Conservation (phyloP, 768 basidiomycete genomes). For the Suillus hirtellus region DNA sequence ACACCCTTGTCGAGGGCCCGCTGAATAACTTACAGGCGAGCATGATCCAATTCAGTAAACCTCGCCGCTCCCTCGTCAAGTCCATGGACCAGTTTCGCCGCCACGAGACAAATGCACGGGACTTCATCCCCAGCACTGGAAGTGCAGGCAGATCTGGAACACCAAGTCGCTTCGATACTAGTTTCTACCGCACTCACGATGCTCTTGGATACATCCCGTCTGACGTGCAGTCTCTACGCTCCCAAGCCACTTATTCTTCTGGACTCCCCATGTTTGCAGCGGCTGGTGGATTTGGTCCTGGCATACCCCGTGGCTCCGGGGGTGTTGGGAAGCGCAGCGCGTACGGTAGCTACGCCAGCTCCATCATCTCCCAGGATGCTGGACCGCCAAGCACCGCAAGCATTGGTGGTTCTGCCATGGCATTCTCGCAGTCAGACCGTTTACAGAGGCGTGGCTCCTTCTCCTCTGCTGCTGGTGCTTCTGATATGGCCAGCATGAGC, state of each 20-base stretch:
- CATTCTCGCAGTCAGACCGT: constrained; percentile 90
- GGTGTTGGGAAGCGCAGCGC: constrained; percentile 73
- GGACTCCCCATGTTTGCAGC: constrained; percentile 83
- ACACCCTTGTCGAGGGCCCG: constrained; percentile 91
- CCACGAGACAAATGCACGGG: constrained; percentile 88
- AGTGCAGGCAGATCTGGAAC: constrained; percentile 71
- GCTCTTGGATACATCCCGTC: constrained; percentile 92
- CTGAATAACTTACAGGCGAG: constrained; percentile 94
- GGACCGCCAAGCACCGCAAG: constrained; percentile 61
- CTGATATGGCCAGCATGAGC: constrained; percentile 78
- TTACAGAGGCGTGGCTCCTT: constrained; percentile 77
- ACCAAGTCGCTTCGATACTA: constrained; percentile 92
- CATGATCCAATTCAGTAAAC: constrained; percentile 99
- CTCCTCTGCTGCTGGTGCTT: constrained; percentile 70
- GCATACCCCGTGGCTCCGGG: constrained; percentile 56
- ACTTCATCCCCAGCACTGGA: constrained; percentile 51
- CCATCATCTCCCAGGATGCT: constrained; percentile 90
- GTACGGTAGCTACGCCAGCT: constrained; percentile 82
- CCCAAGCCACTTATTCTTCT: constrained; percentile 94
- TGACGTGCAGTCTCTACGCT: constrained; percentile 93
- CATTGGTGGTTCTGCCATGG: constrained; percentile 62
- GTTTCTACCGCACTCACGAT: constrained; percentile 95
- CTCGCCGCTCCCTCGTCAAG: constrained; percentile 83
- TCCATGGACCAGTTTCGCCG: constrained; percentile 93
- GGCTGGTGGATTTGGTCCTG: constrained; percentile 69